Evolutionary conservation across 2,329 filamentous ascomycete species (phyloP), one percentile per base, ranked within the genome.

Genomic region (Penicillium brevicompactum): DNA sequence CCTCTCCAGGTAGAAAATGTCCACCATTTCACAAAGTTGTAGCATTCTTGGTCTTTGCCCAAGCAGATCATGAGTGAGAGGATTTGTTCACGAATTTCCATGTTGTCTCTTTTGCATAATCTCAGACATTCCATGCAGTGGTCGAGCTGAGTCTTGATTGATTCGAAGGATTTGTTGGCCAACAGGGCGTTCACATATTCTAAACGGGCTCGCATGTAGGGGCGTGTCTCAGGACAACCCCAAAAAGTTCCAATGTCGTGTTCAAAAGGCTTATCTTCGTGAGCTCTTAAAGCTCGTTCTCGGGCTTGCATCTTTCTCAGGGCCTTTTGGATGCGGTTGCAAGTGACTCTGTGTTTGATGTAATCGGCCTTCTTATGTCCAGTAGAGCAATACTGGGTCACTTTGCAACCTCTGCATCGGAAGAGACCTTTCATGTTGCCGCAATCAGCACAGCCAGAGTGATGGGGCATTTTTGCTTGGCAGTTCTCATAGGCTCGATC

Each of bases 11-110:
- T 8, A 22, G n/a, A 16, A 5, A 41, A 69, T 5, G 57, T 64
- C 70, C 70, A 82, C 78, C 76, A 82, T 65, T 79, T 82, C 61
- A 80, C 32, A 51, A 81, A 80, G 59, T 79, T 75, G 60, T 80
- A 80, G 60, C 73, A 77, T n/a, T 80, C 79, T 61, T 84, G 80
- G 53, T 84, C 81, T 41, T 64, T 69, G 18, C 74, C 73, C 6
- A 84, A 70, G 2, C 80, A 76, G 13, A 85, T 62, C 51, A 77
- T 71, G 9, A 80, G 41, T 0, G 63, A 57, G 0, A 82, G 80
- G 0, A 80, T 55, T 0, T 77, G 18, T 16, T 74, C 42, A 0
- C 80, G 72, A 3, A 81, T 16, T 0, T 76, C 75, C 70, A 81
- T 68, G 54, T 78, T 77, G 59, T 84, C 81, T 10, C 58, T n/a